Evolutionary conservation across 2,329 filamentous ascomycete species (phyloP).

Genomic region (Chrysoporthe deuterocubensis): DNA sequence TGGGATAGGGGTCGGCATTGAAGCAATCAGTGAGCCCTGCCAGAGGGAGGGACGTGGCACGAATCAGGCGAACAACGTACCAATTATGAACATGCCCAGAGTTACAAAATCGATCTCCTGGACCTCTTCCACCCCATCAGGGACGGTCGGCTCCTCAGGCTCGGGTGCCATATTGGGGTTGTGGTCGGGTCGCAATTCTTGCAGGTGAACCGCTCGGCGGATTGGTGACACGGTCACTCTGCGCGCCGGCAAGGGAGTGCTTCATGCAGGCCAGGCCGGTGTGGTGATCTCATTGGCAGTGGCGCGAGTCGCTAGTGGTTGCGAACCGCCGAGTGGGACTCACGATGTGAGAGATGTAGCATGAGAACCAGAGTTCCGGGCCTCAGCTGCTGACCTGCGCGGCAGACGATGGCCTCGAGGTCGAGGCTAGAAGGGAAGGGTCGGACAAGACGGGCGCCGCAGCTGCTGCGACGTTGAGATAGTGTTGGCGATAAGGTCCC

Average conservation of each 20-base stretch:
- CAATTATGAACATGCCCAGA: slow-evolving; percentile 75
- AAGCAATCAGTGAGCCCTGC: background rate
- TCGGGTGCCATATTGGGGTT: slow-evolving; percentile 37
- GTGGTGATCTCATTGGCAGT: background rate
- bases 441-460: background rate
- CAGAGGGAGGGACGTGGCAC: slow-evolving; percentile 3
- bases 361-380: background rate
- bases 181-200: background rate
- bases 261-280: background rate
- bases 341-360: background rate
- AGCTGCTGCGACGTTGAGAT: background rate
- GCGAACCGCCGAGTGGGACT: background rate
- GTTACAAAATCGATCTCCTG: slow-evolving; percentile 68
- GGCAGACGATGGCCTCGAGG: background rate
- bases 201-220: background rate
- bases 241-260: background rate
- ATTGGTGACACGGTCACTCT: background rate
- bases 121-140: slow-evolving; percentile 30
- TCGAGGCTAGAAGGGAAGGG: background rate
- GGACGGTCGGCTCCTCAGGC: slow-evolving; percentile 29
- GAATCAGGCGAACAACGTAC: slow-evolving; percentile 41
- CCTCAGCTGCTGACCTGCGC: background rate
- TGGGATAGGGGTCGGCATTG: background rate
- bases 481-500: background rate
- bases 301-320: background rate